Percentiles rank a stretch among this genome's conserved stretches.
phyloP scores from a whole-genome alignment of 495 filamentous ascomycete genomes.

The Talaromyces nanjingensis region DNA sequence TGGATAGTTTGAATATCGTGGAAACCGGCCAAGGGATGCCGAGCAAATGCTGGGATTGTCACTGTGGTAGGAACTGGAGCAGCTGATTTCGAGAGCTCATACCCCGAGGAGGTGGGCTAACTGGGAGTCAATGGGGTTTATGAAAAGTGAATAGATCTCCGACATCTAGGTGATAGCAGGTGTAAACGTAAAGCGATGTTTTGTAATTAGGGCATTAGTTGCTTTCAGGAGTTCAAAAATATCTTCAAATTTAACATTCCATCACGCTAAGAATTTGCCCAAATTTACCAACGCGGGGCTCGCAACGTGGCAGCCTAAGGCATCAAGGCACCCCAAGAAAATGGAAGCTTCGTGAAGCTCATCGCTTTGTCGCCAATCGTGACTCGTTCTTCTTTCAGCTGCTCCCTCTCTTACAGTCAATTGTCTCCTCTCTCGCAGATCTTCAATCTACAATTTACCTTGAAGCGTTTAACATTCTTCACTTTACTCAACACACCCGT shows the following conservation, averaged over 20 bases:
- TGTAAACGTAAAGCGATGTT: no score
- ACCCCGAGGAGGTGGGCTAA: conserved; percentile 1
- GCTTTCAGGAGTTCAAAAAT: background rate
- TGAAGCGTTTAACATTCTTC: background rate
- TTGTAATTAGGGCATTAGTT: no score
- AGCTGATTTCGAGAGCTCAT: conserved; percentile 15
- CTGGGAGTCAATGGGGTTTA: background rate
- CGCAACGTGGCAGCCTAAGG: background rate
- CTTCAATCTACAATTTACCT: background rate
- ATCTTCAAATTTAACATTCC: background rate
- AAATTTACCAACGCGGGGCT: background rate
- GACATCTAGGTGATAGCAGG: no score
- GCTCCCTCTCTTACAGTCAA: background rate
- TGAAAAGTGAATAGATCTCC: background rate
- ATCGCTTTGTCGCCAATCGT: background rate
- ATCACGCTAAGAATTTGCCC: background rate
- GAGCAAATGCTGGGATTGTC: no score
- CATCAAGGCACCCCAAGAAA: background rate
- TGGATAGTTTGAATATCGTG: no score
- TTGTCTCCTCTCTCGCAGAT: background rate
- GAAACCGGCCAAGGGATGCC: no score
- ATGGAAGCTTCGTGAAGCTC: conserved; percentile 9
- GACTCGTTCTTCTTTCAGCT: background rate
- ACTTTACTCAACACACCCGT: background rate
- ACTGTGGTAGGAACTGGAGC: conserved; percentile 7